Evolutionary conservation across 352 stramenopile species (phyloP), one percentile per base, ranked within the genome.

Genomic region (Phytophthora pistaciae): DNA sequence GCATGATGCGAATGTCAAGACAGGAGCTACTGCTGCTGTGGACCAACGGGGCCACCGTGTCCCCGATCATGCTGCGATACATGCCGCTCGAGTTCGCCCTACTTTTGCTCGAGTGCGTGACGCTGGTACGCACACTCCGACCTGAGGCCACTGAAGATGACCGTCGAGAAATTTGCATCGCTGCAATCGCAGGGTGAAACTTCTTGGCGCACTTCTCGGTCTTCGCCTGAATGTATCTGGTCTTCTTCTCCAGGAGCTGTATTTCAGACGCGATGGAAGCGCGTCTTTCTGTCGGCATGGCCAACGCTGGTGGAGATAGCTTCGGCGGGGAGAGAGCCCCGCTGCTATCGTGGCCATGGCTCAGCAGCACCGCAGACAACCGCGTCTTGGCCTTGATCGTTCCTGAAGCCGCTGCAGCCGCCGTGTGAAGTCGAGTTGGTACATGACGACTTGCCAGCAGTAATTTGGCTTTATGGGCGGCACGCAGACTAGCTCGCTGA

Each of bases 191-290:
- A 6, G 56, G 36, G 8, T 70, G 64, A 27, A 79, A 81, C 21
- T 79, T 68, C 18, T 80, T 79, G 6, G 64, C 42, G 3, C 82
- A 85, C 20, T 70, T 74, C 3, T 93, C 82, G 0, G 72, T 80
- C 31, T 87, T 85, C 0, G 72, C 65, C 9, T 89, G 66, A 6
- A 93, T 50, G 48, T 91, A 91, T 29, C 79, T 83, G 1, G 83
- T 82, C 48, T 93, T 93, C n/a, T 74, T 85, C 52, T 93, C 84
- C 14, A 92, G 42, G n/a, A 91, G 31, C 8, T 82, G 55, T 0
- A 74, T 66, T 50, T 88, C 80, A 2, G 83, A 77, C 0, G 76
- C 79, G 4, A 82, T 23, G 16, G 81, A 83, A 0, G 67, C 67
- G 4, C 60, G 64, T 7, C 46, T 55, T 11, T 74, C 48, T 1